Conservation (phyloP, 306 rosid genomes). For the Medicago lupulina region DNA sequence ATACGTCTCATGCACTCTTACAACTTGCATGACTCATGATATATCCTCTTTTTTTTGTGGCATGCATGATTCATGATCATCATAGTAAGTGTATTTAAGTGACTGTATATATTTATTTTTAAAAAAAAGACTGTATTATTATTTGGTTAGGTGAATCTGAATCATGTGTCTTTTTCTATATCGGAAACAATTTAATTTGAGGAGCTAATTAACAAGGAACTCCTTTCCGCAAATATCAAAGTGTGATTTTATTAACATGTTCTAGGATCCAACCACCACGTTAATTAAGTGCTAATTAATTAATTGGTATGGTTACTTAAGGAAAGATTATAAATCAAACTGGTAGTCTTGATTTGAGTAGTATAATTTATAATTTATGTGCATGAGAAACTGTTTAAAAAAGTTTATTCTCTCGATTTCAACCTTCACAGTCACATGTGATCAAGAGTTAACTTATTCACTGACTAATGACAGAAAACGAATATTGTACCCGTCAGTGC, state of each 20-base stretch:
- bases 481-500: slow-evolving; percentile 32
- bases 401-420: background rate
- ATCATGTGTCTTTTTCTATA: too few species aligned
- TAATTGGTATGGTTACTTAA: background rate
- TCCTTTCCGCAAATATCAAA: background rate
- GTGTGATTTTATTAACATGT: background rate
- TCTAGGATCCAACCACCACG: background rate
- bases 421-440: slow-evolving; percentile 10
- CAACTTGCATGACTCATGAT: background rate
- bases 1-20: background rate
- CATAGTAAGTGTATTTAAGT: background rate
- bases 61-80: background rate
- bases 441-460: slow-evolving; percentile 24
- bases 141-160: too few species aligned
- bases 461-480: slow-evolving; percentile 39
- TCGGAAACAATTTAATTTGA: too few species aligned
- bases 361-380: too few species aligned
- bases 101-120: too few species aligned
- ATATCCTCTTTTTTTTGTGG: background rate
- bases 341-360: background rate
- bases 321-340: slow-evolving; percentile 8
- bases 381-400: slow-evolving; percentile 6
- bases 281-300: slow-evolving; percentile 1
- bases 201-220: too few species aligned
- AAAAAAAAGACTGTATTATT: too few species aligned